Base-by-base conservation (phyloP, 805 yeast genomes). In the Yarrowia divulgata region DNA sequence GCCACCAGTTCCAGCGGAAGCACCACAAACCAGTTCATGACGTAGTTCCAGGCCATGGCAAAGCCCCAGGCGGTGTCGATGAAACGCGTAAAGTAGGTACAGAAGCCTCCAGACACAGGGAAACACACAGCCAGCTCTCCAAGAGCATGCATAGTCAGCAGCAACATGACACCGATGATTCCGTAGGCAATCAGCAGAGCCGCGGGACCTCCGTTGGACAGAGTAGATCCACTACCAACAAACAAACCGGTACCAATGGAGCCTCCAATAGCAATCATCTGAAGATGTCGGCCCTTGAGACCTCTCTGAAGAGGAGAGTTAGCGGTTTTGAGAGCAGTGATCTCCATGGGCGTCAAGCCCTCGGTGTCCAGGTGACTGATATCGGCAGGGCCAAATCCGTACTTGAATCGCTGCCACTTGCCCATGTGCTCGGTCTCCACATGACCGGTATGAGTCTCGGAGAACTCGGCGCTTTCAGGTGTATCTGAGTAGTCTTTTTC, bases 191-290 rank as follows among this genome's bases (percentile, higher is more conserved):
- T 81, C 42, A 90, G 78, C n/a, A 86, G 75, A 69, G 84, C 86
- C 9, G 85, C 90, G 16, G 85, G 85, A 18, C 87, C 86, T 69
- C 85, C 86, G 16, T 73, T 74, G 35, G 78, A 76, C 58, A 85
- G 77, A 13, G 86, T 79, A 40, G 79, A 79, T 23, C 88, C 88
- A 0, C 85, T 78, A 46, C 87, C 85, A 45, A 87, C 79, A 75
- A 85, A 87, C 48, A 87, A 77, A 73, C 90, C 90, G 34, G 95
- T 88, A 74, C 97, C 97, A 70, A 91, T 88, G 67, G 94, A 88
- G 66, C 60, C 60, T 19, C 60, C 60, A 39, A 54, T 54, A 3
- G 60, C 60, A 39, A 54, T 54, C 60, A 54, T 54, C 45, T 54
- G 60, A 94, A 79, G 67, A 71, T 79, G 81, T n/a, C 82, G 74